Evolutionary conservation across 495 filamentous ascomycete species (phyloP).

Genomic region (Aspergillus ostianus): DNA sequence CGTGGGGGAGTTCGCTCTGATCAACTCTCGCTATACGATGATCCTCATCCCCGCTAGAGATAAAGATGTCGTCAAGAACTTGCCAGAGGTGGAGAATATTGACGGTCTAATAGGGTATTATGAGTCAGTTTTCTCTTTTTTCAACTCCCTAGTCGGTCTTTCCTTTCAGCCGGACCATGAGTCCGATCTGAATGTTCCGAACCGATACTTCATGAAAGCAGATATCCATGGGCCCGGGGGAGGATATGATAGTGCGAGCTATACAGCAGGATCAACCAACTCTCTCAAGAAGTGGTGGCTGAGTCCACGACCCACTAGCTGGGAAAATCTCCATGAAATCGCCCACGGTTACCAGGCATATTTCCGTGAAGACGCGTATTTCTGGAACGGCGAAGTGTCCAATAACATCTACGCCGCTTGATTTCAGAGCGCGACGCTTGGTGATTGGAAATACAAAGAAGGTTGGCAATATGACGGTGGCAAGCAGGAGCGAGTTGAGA

Average conservation of each 20-base stretch:
- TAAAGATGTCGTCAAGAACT: background rate
- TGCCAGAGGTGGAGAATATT: background rate
- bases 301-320: background rate
- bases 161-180: conserved; percentile 5
- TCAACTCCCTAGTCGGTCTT: background rate
- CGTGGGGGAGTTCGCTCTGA: no score
- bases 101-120: conserved; percentile 8
- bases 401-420: conserved; percentile 7
- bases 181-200: conserved; percentile 3
- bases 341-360: conserved; percentile 4
- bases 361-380: conserved; percentile 1
- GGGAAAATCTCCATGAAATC: conserved; percentile 8
- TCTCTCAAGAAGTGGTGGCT: conserved; percentile 3
- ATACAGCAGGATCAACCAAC: background rate
- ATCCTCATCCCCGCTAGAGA: conserved; percentile 1
- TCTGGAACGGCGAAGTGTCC: conserved; percentile 8
- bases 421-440: conserved; percentile 5
- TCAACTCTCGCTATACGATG: background rate
- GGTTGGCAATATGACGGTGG: no score
- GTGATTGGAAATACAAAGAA: conserved; percentile 6
- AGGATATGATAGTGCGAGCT: background rate
- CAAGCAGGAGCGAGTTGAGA: no score
- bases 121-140: conserved; percentile 5
- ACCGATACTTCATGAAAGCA: conserved; percentile 9
- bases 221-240: conserved; percentile 1